Base-by-base conservation (phyloP, 768 basidiomycete species). In the Russula dissimulans region DNA sequence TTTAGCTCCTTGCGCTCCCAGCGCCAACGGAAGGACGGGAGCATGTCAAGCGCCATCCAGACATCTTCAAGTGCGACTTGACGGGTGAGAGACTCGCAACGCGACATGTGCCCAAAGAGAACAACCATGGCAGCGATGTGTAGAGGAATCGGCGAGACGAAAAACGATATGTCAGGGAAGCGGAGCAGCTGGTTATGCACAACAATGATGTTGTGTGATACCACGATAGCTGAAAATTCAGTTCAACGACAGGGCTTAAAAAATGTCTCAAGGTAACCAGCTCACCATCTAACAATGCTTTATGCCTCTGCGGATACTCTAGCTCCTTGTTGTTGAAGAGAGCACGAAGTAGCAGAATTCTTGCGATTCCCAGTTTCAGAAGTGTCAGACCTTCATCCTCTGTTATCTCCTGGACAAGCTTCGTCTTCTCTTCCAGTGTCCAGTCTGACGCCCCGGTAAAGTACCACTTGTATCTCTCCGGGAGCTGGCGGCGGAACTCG, bases 61-160 rank as follows among this genome's bases (percentile, higher is more conserved):
- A 93, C 80, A 67, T 93, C 91, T 71, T 91, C 87, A 32, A 89
- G 75, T 42, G 86, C 89, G 42, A 82, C 80, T 57, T 83, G 76
- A 43, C 77, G 78, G 2, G 85, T 72, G 31, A 91, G 77, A 44
- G 79, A 80, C 31, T 88, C 82, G 61, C 86, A 87, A 54, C 82
- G 81, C 7, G 86, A 89, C 80, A 91, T 90, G 67, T 87, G 87
- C 1, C 91, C 91, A 69, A 86, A 92, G 18, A 93, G 78, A 61
- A 93, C 91, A 59, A 92, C 88, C 90, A 93, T 91, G 7, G 91
- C 91, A 0, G 90, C 87, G 56, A 92, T 91, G 71, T 93, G 91
- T 18, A 93, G 78, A 14, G 91, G 91, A 60, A 89, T 90, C 2
- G 91, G 91, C 4, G 90, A 91, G 26, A 88, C 88, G 70, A 93